These are phyloP conservation scores for Scheffersomyces cryptocercus DNA, from an alignment of 1,139 yeast genomes.

Conservation along the genomic window DNA sequence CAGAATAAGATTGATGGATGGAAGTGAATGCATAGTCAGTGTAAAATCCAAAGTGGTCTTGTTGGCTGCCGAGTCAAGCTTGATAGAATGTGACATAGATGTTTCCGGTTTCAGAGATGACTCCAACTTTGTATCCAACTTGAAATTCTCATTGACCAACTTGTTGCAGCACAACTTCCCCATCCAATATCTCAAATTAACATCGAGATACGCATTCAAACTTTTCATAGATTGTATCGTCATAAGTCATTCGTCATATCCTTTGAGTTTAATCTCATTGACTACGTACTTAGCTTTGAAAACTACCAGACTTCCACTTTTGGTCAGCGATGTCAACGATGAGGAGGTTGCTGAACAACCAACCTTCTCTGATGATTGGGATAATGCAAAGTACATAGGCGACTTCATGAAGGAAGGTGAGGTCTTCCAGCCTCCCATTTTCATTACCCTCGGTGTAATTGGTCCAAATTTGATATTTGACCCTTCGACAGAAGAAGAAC, in stretches of 20 bases:
- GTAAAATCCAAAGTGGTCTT: slow-evolving; percentile 83
- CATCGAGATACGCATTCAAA: slow-evolving; percentile 74
- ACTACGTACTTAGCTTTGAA: slow-evolving; percentile 79
- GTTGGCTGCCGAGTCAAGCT: slow-evolving; percentile 36
- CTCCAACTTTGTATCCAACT: slow-evolving; percentile 59
- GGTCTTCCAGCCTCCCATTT: slow-evolving; percentile 68
- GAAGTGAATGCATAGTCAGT: slow-evolving; percentile 90
- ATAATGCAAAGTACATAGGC: slow-evolving; percentile 50
- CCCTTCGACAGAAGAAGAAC: slow-evolving; percentile 84
- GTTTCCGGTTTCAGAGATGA: slow-evolving; percentile 72
- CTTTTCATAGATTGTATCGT: slow-evolving; percentile 78
- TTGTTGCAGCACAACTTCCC: slow-evolving; percentile 54
- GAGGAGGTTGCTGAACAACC: slow-evolving; percentile 80
- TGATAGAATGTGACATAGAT: slow-evolving; percentile 77
- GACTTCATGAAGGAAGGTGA: slow-evolving; percentile 22
- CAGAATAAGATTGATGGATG: slow-evolving; percentile 80
- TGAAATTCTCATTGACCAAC: slow-evolving; percentile 51
- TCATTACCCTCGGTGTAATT: slow-evolving; percentile 72
- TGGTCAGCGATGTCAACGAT: slow-evolving; percentile 61
- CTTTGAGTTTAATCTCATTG: slow-evolving; percentile 75
- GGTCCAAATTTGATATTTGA: slow-evolving; percentile 72
- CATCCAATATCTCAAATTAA: slow-evolving; percentile 52
- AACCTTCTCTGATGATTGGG: slow-evolving; percentile 88
- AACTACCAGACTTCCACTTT: slow-evolving; percentile 73
- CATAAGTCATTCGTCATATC: slow-evolving; percentile 66